Percentiles rank a stretch among this genome's conserved stretches.
Conservation (phyloP, 2,329 filamentous ascomycete species). For the Scedosporium boydii region DNA sequence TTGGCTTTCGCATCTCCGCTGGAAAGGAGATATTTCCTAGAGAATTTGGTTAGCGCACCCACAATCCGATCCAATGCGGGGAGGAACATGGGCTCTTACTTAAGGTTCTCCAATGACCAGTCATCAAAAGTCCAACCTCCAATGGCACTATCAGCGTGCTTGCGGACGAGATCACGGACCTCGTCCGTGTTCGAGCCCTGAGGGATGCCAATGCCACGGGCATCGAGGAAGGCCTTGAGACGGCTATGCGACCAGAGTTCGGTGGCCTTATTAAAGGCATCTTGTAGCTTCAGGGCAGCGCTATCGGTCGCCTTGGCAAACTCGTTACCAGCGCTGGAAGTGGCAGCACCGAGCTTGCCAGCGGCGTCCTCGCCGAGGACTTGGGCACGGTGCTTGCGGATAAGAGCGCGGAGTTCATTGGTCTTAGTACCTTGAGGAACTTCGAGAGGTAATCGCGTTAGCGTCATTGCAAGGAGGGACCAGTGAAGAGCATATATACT, state of each 20-base stretch:
- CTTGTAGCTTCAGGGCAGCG: slow-evolving; percentile 49
- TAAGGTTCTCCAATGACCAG: slow-evolving; percentile 59
- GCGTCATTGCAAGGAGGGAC: background rate
- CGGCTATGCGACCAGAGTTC: slow-evolving; percentile 64
- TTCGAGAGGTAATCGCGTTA: background rate
- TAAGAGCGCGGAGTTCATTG: slow-evolving; percentile 82
- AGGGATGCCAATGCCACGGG: slow-evolving; percentile 66
- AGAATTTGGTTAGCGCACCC: background rate
- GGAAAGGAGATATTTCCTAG: slow-evolving; percentile 41
- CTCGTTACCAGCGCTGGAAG: slow-evolving; percentile 64
- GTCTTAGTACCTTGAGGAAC: slow-evolving; percentile 76
- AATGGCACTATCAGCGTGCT: slow-evolving; percentile 61
- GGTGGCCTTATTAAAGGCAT: slow-evolving; percentile 56
- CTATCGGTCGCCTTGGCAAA: slow-evolving; percentile 68
- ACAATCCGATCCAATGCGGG: background rate
- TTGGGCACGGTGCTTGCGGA: slow-evolving; percentile 74
- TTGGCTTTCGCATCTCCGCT: slow-evolving; percentile 46
- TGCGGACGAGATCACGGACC: slow-evolving; percentile 64
- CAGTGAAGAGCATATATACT: slow-evolving; percentile 5
- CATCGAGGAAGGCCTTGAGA: slow-evolving; percentile 69
- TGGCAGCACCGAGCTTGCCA: slow-evolving; percentile 59
- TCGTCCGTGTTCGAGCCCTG: slow-evolving; percentile 63
- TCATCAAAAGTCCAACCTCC: slow-evolving; percentile 68
- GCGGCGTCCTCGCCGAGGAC: slow-evolving; percentile 57
- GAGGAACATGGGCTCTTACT: background rate